Evolutionary conservation across 2,329 filamentous ascomycete species (phyloP), one percentile per base, ranked within the genome.

Genomic region (Thermothelomyces thermophilus): DNA sequence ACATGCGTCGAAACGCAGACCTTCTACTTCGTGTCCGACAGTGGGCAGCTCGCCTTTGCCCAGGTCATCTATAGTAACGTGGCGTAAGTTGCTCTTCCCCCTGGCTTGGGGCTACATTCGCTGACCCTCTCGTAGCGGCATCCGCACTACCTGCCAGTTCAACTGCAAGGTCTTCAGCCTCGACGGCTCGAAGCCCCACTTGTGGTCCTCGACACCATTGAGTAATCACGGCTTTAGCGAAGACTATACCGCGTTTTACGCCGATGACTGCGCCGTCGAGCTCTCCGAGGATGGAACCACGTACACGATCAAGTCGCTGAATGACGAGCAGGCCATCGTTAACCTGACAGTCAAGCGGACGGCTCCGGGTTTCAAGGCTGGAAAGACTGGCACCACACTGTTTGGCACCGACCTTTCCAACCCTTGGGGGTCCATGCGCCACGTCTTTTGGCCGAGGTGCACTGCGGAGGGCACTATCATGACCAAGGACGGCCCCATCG

Each of bases 41-140:
- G 74, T 53, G 93, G 93, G 44, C 77, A 84, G 56, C 69, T 90
- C 57, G 87, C 79, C 46, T 80, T 95, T 69, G 82, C 81, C 53
- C 93, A 98, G 76, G 79, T 97, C 70, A 95, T 98, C 68, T 95
- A 97, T 76, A 97, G 87, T 75, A 96, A 95, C 71, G 87, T 98
- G 67, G 86, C 82, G 90, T 96, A 83, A 70, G 84, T 59, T 24
- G 50, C 34, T 48, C 24, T 41, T 36, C 43, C 42, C 46, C 36
- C 28, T 56, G 50, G 28, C 31, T 34, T n/a, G 1, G 31, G 17
- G 6, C n/a, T 19, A 11, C 24, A 11, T 42, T 40, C 4, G 46
- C 45, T 56, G 48, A 62, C 63, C 31, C 58, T 46, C 40, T 19
- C 3, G 41, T 64, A 95, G 90, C 61, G 90, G 91, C 66, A 81